Evolutionary conservation across 2,329 filamentous ascomycete species (phyloP), one percentile per base, ranked within the genome.

Genomic region (Neodidymelliopsis sp.): DNA sequence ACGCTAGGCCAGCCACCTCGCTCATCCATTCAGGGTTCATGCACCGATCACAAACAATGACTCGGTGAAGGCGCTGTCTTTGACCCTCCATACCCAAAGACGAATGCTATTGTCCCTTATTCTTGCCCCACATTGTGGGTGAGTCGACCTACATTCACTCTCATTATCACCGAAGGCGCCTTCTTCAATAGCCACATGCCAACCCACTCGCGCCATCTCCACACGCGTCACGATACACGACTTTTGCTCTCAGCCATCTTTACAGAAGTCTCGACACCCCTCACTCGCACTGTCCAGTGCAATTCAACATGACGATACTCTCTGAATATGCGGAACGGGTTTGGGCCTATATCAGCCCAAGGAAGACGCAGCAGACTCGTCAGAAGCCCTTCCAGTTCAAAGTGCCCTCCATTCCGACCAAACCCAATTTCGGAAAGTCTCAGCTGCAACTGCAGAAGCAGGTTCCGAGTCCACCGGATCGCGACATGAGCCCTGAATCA

Each of bases 321-420:
- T 57, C 59, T 41, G 49, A 59, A 30, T 56, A 77, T 6, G 68
- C 72, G 7, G 65, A 70, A 37, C 63, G 62, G 36, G 61, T 78
- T 46, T 77, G 74, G 74, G 65, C 66, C 47, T 75, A 72, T 49
- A 63, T 77, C 38, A 76, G 74, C 40, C 76, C 76, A 9, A 64
- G 65, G 35, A 77, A 76, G 59, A 70, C 70, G 7, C 60, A 67
- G 34, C 57, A 70, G 48, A 62, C 63, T 8, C 67, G 70, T 16
- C 61, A 72, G 18, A 70, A 73, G 47, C 65, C 66, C 4, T 41
- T 52, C 67, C 72, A 73, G 42, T 74, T 74, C 67, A 72, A 73
- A 43, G 62, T 65, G 28, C 69, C 69, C 16, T 53, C 61, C 1
- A 19, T 62, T 3, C 65, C 67, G 18, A 10, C 39, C 20, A 45